Evolutionary conservation across 2,329 filamentous ascomycete genomes (phyloP).

Genomic region (Sphaerostilbella broomeana): DNA sequence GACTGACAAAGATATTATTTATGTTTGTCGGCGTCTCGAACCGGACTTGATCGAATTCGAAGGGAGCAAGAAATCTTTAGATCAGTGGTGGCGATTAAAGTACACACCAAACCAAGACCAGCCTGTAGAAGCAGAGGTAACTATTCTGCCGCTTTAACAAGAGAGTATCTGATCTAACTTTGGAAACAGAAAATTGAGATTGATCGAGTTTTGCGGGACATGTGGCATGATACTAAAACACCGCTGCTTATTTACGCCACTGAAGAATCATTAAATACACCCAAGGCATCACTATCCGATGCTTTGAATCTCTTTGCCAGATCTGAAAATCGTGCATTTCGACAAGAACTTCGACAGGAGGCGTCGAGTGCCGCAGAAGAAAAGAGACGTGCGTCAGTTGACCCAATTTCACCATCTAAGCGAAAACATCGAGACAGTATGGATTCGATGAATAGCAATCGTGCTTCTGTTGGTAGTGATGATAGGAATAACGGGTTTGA

Average conservation of each 20-base stretch:
- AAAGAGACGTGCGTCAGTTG: constrained; percentile 22
- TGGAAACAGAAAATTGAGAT: constrained; percentile 38
- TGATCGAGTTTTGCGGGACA: constrained; percentile 38
- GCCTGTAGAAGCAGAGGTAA: constrained; percentile 45
- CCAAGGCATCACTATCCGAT: constrained; percentile 32
- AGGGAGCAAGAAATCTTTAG: constrained; percentile 25
- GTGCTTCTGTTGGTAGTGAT: constrained; percentile 39
- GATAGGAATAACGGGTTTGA: constrained; percentile 25
- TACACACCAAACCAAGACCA: constrained; percentile 33
- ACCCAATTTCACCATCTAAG: constrained; percentile 40
- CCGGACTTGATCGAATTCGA: constrained; percentile 37
- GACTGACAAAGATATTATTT: constrained; percentile 40
- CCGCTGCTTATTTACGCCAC: constrained; percentile 49
- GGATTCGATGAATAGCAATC: constrained; percentile 42
- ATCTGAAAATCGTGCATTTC: constrained; percentile 47
- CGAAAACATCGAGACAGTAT: constrained; percentile 40
- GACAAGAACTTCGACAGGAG: constrained; percentile 41
- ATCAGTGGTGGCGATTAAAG: constrained; percentile 53
- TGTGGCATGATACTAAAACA: constrained; percentile 42
- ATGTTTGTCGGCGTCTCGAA: constrained; percentile 41
- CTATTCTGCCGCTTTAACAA: background rate
- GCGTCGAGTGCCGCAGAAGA: constrained; percentile 18
- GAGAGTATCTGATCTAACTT: constrained; percentile 13
- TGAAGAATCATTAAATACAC: constrained; percentile 37
- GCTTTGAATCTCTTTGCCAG: constrained; percentile 40